A percentile compares a stretch with the other conserved stretches of the same genome.
phyloP scores from a whole-genome alignment of 441 rosid genomes.

The Aquilaria agallochum region DNA sequence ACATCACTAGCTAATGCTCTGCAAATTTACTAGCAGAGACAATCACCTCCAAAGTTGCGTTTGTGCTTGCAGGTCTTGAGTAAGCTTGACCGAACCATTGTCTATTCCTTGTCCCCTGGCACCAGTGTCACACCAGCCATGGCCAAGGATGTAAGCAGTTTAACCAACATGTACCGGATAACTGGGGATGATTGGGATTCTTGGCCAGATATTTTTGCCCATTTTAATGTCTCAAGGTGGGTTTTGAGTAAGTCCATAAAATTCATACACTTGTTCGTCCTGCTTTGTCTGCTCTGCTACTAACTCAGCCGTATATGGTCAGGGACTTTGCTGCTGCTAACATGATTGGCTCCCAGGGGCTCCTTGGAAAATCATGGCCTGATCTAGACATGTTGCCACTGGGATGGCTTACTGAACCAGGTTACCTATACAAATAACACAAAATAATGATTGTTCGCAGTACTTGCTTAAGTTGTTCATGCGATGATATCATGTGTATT shows the following conservation, averaged over 20 bases:
- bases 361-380: constrained; percentile 77
- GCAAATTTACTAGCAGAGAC: too few relatives aligned
- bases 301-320: constrained; percentile 1
- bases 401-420: constrained; percentile 81
- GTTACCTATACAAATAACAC: constrained; percentile 19
- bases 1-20: too few relatives aligned
- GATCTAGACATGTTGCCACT: constrained; percentile 83
- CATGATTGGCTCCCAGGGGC: constrained; percentile 59
- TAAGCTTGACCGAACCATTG: constrained; percentile 52
- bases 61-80: constrained; percentile 48
- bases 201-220: constrained; percentile 69
- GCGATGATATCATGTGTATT: neutral
- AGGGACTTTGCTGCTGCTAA: constrained; percentile 58
- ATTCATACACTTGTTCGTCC: neutral
- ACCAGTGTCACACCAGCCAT: constrained; percentile 67
- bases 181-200: constrained; percentile 90
- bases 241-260: constrained; percentile 1
- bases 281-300: neutral
- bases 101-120: constrained; percentile 86
- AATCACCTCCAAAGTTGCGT: neutral
- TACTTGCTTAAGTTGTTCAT: neutral
- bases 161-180: constrained; percentile 77
- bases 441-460: constrained; percentile 4
- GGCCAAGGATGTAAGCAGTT: constrained; percentile 58
- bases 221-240: constrained; percentile 73